These are phyloP conservation scores for Leucosporidium yakuticum DNA, from an alignment of 768 basidiomycete genomes.

Conservation along the genomic window DNA sequence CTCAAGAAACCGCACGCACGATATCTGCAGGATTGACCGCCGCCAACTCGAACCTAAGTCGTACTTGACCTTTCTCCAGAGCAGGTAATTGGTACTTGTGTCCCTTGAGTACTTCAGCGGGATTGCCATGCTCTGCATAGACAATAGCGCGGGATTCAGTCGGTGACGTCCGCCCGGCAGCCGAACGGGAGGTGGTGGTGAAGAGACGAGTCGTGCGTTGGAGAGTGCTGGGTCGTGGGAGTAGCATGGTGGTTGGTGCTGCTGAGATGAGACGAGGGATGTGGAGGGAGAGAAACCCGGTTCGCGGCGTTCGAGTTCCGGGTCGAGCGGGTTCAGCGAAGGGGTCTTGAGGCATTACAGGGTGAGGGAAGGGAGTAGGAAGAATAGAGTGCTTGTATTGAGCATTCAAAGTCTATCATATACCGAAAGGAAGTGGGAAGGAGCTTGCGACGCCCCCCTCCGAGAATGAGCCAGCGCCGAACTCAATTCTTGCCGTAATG, in stretches of 20 bases:
- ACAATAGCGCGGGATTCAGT: conserved; percentile 28
- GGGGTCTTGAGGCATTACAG: too few species aligned
- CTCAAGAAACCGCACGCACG: conserved; percentile 9
- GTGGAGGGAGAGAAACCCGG: too few species aligned
- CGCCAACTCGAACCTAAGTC: conserved; percentile 25
- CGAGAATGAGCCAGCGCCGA: too few species aligned
- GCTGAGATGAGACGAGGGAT: too few species aligned
- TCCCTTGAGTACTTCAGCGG: conserved; percentile 15
- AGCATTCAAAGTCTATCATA: too few species aligned
- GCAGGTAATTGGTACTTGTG: conserved; percentile 19
- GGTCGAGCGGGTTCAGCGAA: too few species aligned
- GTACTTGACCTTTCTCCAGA: conserved; percentile 20
- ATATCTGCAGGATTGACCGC: conserved; percentile 33
- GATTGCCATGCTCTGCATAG: conserved; percentile 27
- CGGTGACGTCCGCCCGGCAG: conserved; percentile 16
- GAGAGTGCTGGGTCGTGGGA: not conserved
- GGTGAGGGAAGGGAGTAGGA: too few species aligned
- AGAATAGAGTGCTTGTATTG: too few species aligned
- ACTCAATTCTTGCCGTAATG: too few species aligned
- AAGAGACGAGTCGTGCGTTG: not conserved
- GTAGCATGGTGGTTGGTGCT: not conserved
- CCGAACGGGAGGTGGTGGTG: not conserved
- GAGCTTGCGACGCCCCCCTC: too few species aligned
- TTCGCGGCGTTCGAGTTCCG: too few species aligned
- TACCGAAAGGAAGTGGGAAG: too few species aligned